Percentiles rank a stretch among this genome's conserved stretches.
Evolutionary conservation across 2,329 filamentous ascomycete species (phyloP).

Genomic region (Cryoendolithus antarcticus): DNA sequence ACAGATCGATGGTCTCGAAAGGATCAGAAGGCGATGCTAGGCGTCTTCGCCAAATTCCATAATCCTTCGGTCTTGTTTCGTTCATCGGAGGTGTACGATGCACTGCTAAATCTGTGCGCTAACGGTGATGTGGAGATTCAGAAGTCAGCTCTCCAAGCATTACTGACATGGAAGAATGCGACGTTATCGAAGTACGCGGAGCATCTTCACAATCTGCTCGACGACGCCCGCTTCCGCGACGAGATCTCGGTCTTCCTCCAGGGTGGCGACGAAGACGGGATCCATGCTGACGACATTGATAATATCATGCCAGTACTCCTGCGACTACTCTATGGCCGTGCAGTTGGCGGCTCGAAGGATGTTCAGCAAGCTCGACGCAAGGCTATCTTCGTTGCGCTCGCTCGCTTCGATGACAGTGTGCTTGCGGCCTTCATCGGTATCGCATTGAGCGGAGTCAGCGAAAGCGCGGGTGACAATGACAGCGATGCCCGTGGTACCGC

Average conservation of each 20-base stretch:
- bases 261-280: conserved; percentile 54
- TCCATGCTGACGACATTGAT: conserved; percentile 60
- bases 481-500: background rate
- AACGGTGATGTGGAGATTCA: conserved; percentile 90
- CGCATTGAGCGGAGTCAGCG: conserved; percentile 48
- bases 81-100: conserved; percentile 60
- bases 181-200: conserved; percentile 69
- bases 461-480: background rate
- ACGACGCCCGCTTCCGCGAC: conserved; percentile 84
- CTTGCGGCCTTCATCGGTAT: conserved; percentile 75
- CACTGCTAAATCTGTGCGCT: conserved; percentile 61
- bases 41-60: conserved; percentile 68
- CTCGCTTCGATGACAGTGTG: conserved; percentile 61
- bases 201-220: conserved; percentile 72
- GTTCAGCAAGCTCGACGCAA: conserved; percentile 70
- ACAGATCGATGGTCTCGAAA: conserved; percentile 50
- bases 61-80: conserved; percentile 80
- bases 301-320: conserved; percentile 77
- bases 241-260: conserved; percentile 76
- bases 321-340: conserved; percentile 75
- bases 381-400: conserved; percentile 61
- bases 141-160: conserved; percentile 67
- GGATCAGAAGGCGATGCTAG: conserved; percentile 74
- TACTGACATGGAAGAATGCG: conserved; percentile 79
- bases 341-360: conserved; percentile 68